Conservation (phyloP, 768 basidiomycete species). For the Xerocomellus dryophilus region DNA sequence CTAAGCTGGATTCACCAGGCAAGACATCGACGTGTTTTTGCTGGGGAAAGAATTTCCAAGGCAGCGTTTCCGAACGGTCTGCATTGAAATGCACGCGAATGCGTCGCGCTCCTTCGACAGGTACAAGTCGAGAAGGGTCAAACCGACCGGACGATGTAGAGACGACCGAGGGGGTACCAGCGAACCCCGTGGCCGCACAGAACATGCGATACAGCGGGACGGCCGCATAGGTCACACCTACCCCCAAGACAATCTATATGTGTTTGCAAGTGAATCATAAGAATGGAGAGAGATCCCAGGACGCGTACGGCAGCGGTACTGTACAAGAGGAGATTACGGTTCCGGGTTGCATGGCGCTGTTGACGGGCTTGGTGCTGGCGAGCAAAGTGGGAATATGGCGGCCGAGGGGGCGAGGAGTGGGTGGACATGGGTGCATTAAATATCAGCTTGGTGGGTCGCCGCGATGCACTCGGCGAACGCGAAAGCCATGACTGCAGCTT, state of each 20-base stretch:
- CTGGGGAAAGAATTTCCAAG: conserved; percentile 91
- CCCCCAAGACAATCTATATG: conserved; percentile 71
- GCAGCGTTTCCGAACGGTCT: conserved; percentile 81
- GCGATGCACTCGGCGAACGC: neutral
- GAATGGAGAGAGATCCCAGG: neutral
- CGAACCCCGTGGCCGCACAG: conserved; percentile 96
- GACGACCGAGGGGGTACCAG: conserved; percentile 88
- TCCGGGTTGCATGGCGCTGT: conserved; percentile 52
- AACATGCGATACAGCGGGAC: conserved; percentile 98
- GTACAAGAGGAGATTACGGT: conserved; percentile 81
- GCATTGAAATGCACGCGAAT: conserved; percentile 98
- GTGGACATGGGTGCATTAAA: conserved; percentile 15
- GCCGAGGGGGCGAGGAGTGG: conserved; percentile 1
- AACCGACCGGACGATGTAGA: conserved; percentile 61
- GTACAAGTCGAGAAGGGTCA: conserved; percentile 80
- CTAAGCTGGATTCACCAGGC: conserved; percentile 93
- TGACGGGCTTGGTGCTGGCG: conserved; percentile 34
- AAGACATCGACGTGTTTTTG: conserved; percentile 88
- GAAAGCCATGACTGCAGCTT: conserved; percentile 2
- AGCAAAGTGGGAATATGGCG: neutral
- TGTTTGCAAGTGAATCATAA: neutral
- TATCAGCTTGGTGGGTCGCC: neutral
- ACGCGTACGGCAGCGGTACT: conserved; percentile 71
- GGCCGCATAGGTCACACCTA: conserved; percentile 93
- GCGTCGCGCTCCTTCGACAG: conserved; percentile 61